phyloP scores from a whole-genome alignment of 345 rosid species.

The Citrus mangshanensis region DNA sequence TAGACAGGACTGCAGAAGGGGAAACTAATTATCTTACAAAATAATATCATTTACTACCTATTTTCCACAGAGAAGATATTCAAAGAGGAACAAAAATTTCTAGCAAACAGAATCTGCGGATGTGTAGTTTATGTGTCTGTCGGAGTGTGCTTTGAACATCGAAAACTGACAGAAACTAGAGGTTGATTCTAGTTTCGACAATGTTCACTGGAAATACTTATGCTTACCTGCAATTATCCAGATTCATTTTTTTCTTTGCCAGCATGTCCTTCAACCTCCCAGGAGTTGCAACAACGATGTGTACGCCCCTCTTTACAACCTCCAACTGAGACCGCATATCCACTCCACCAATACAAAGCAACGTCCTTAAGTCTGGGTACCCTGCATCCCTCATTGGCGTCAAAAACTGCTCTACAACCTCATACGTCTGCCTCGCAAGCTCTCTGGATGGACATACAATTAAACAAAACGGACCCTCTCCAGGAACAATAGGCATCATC shows the following conservation, averaged over 20 bases:
- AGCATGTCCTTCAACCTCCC: slow-evolving; percentile 96
- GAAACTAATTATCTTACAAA: neutral
- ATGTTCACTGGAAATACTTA: neutral
- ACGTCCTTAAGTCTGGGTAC: slow-evolving; percentile 65
- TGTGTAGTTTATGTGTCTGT: neutral
- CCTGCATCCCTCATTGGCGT: slow-evolving; percentile 56
- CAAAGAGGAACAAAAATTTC: neutral
- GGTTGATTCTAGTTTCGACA: neutral
- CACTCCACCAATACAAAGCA: slow-evolving; percentile 88
- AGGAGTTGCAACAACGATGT: slow-evolving; percentile 92
- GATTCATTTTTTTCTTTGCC: slow-evolving; percentile 87
- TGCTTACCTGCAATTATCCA: slow-evolving; percentile 82
- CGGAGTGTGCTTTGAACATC: neutral
- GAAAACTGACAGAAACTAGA: neutral
- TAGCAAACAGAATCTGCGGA: neutral
- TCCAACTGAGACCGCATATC: slow-evolving; percentile 94
- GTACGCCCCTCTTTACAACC: slow-evolving; percentile 82
- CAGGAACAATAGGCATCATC: slow-evolving; percentile 83
- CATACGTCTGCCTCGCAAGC: slow-evolving; percentile 88
- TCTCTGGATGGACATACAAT: slow-evolving; percentile 86
- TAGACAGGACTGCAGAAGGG: neutral
- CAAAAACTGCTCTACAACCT: slow-evolving; percentile 81
- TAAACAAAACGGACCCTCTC: slow-evolving; percentile 87
- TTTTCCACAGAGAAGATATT: neutral
- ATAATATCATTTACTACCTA: neutral